Base-by-base conservation (phyloP, 805 yeast species). In the Candida dajiaensis region DNA sequence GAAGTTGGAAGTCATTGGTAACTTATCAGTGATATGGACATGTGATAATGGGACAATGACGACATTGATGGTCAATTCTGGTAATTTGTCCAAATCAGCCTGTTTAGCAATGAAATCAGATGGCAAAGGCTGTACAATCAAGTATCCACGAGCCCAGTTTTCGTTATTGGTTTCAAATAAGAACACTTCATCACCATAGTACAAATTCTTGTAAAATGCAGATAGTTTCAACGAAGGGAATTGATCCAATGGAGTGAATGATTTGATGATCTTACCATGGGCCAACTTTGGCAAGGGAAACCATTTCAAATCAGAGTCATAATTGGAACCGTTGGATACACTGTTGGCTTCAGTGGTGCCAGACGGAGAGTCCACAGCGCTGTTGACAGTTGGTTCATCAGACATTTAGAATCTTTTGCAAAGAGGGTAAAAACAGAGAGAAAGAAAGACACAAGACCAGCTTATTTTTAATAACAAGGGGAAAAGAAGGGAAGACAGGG, bases 121-220 rank as follows among this genome's bases (percentile, higher is more conserved):
- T 1, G 92, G 92, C 45, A 80, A 67, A 7, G 95, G 90, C 48
- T 80, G 75, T 35, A 83, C 69, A 31, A 84, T 67, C 4, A 78
- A 72, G 62, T 89, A 88, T 12, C 89, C 96, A 55, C 96, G 73
- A 21, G 81, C 88, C 96, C 96, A 89, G 50, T 74, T 74, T 19
- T 72, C 71, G 37, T 67, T 63, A 63, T 76, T 70, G 41, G 74
- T 68, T 59, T 88, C 96, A 59, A 87, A 85, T 18, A 86, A 68
- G 61, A 76, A 85, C 28, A 85, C 80, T 51, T 83, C 87, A 63
- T 87, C 95, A 31, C 95, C 96, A 19, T 83, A 82, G 57, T 78
- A 83, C 40, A 83, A 63, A 60, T 83, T 78, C 49, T 68, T 69
- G 63, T 72, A 74, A 50, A 70, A 67, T 26, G 62, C 62, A 3